These are phyloP conservation scores for Coemansia sp. DNA, from an alignment of 192 early-diverging fungal genomes.

Conservation along the genomic window DNA sequence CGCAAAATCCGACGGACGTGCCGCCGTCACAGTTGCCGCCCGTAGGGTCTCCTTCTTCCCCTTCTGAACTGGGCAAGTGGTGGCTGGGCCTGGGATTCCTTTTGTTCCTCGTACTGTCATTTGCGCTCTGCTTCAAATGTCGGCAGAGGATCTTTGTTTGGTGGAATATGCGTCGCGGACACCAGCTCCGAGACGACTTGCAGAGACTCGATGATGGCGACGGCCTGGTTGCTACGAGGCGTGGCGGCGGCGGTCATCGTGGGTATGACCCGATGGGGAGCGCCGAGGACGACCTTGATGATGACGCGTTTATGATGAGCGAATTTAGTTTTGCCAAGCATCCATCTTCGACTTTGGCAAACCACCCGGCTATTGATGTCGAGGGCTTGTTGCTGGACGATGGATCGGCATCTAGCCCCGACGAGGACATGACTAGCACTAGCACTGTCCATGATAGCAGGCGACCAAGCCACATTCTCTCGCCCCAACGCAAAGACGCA, in stretches of 20 bases:
- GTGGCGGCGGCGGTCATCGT: background rate
- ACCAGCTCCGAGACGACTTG: background rate
- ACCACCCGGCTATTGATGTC: background rate
- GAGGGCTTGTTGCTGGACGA: conserved; percentile 46
- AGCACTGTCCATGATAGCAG: background rate
- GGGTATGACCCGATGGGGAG: background rate
- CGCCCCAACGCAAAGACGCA: background rate
- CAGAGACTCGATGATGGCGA: conserved; percentile 16
- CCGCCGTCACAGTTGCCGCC: background rate
- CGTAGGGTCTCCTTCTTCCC: background rate
- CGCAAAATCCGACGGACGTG: background rate
- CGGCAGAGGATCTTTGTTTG: conserved; percentile 28
- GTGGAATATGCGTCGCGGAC: conserved; percentile 23
- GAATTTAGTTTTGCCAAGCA: conserved; percentile 31
- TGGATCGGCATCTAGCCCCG: conserved; percentile 40
- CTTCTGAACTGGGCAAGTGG: conserved; percentile 13
- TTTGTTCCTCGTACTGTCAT: conserved; percentile 7
- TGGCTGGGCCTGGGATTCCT: conserved; percentile 28
- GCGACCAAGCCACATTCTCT: background rate
- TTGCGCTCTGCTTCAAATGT: conserved; percentile 17
- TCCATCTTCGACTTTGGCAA: background rate
- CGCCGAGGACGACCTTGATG: conserved; percentile 1
- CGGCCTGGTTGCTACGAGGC: background rate
- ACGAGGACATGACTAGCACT: conserved; percentile 27
- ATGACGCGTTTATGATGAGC: conserved; percentile 51